Evolutionary conservation across 2,329 filamentous ascomycete species (phyloP).

Genomic region (Fusarium sp.): DNA sequence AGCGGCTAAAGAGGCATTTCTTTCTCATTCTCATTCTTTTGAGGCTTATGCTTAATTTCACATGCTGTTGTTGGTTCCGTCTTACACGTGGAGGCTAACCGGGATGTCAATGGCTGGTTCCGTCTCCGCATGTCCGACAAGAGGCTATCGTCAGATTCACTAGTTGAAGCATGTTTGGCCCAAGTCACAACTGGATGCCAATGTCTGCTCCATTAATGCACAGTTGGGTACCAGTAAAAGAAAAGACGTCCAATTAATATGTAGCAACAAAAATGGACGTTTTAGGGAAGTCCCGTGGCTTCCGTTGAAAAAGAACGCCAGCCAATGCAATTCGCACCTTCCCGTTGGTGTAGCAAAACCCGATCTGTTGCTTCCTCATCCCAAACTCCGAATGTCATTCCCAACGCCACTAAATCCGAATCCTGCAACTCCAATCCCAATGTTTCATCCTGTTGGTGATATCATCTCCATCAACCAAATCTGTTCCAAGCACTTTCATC

Average conservation of each 20-base stretch:
- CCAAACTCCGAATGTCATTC: slow-evolving; percentile 13
- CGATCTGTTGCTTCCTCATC: neutral
- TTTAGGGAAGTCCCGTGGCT: neutral
- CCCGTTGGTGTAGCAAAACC: slow-evolving; percentile 1
- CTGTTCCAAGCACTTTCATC: neutral
- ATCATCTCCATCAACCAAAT: neutral
- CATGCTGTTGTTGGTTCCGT: slow-evolving; percentile 1
- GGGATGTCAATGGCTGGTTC: slow-evolving; percentile 20
- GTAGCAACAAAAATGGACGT: neutral
- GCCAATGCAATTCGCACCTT: neutral
- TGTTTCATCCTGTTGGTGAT: neutral
- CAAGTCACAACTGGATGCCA: neutral
- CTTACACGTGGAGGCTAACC: slow-evolving; percentile 25
- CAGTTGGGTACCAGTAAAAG: neutral
- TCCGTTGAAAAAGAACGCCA: neutral
- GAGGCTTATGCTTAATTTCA: neutral
- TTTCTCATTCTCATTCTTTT: neutral
- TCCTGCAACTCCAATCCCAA: neutral
- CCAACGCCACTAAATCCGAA: neutral
- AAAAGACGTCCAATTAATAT: neutral
- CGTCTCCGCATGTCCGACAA: neutral
- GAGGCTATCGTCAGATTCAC: slow-evolving; percentile 9
- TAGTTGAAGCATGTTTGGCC: neutral
- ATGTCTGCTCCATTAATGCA: neutral
- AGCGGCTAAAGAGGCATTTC: slow-evolving; percentile 24